These are phyloP conservation scores for Ceratocystis cacaofunesta DNA, from an alignment of 2,329 filamentous ascomycete genomes.

Conservation along the genomic window DNA sequence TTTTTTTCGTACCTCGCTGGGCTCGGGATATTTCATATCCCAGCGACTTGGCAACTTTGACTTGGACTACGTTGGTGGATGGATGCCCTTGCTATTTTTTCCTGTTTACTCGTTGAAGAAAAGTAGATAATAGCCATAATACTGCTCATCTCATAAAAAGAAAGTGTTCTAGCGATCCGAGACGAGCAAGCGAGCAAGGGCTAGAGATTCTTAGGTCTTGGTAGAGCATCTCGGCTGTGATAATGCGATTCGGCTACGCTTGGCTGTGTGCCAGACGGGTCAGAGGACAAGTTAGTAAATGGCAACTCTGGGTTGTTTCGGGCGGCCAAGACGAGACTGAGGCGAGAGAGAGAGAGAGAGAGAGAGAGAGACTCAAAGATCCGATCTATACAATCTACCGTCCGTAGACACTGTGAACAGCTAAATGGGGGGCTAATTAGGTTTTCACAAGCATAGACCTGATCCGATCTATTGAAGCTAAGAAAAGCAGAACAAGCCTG, in stretches of 20 bases:
- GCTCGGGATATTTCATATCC: neutral
- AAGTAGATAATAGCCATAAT: neutral
- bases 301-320: neutral
- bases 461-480: no score
- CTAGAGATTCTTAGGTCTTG: neutral
- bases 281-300: neutral
- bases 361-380: neutral
- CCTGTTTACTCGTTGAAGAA: neutral
- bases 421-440: neutral
- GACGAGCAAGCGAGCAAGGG: neutral
- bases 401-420: no score
- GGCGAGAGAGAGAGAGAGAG: neutral
- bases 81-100: neutral
- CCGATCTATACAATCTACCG: no score
- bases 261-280: neutral
- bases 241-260: neutral
- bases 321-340: neutral
- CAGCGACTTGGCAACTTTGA: neutral
- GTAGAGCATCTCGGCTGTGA: neutral
- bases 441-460: no score
- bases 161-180: neutral
- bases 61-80: no score
- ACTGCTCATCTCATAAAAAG: neutral
- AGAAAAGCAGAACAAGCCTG: no score
- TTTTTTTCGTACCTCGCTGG: neutral